A percentile compares a stretch with the other conserved stretches of the same genome.
These are phyloP conservation scores for Leccinum fibrillosum DNA, from an alignment of 768 basidiomycete species.

Conservation along the genomic window DNA sequence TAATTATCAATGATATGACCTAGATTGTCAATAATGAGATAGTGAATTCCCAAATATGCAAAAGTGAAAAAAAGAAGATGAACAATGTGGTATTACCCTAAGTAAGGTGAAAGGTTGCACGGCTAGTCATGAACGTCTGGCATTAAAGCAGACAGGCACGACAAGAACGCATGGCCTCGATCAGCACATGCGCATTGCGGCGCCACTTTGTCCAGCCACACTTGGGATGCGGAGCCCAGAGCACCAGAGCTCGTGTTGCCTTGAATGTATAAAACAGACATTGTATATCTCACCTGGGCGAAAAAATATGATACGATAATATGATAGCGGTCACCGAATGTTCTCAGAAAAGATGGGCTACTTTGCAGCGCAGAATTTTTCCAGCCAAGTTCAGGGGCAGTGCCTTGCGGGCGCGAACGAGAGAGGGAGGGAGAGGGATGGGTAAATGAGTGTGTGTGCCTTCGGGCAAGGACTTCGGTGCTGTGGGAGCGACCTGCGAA, in stretches of 20 bases:
- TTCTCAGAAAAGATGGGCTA: background rate
- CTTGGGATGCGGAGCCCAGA: background rate
- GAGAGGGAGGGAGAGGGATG: background rate
- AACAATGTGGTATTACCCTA: background rate
- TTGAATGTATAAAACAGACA: background rate
- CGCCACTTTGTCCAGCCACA: too few relatives aligned
- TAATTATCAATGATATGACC: background rate
- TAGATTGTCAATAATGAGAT: background rate
- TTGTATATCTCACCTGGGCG: slow-evolving; percentile 10
- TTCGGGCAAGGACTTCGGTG: background rate
- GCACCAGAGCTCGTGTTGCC: background rate
- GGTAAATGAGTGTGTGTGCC: slow-evolving; percentile 7
- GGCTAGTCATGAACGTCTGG: background rate
- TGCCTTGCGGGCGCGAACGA: background rate
- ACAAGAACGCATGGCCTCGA: background rate
- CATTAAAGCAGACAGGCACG: too few relatives aligned
- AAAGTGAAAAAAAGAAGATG: background rate
- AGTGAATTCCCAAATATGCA: background rate
- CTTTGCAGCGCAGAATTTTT: background rate
- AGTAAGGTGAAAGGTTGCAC: background rate
- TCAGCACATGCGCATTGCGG: background rate
- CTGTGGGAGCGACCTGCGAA: background rate
- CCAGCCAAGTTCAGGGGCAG: background rate
- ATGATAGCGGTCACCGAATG: too few relatives aligned
- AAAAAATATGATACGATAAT: background rate